A percentile compares a stretch with the other conserved stretches of the same genome.
Evolutionary conservation across 176 grass and related monocot species (phyloP).

Genomic region (Pontederia paniculata): DNA sequence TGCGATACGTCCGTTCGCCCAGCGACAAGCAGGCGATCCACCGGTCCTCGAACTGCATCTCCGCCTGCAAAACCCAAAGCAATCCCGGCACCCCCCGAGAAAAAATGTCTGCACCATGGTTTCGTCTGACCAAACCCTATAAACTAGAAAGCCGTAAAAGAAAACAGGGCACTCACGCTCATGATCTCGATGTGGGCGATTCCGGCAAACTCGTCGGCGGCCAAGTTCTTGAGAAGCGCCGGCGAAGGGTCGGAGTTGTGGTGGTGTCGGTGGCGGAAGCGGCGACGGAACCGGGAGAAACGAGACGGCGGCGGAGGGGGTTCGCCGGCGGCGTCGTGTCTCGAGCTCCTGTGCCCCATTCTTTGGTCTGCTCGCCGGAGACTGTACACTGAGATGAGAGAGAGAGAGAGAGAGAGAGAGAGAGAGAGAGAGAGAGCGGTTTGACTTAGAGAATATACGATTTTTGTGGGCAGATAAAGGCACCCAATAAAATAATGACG

Average conservation of each 20-base stretch:
- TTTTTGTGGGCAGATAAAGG: too few species aligned
- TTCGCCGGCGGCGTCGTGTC: slow-evolving; percentile 10
- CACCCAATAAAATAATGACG: too few species aligned
- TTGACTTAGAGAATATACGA: too few species aligned
- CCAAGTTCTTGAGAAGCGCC: slow-evolving; percentile 11
- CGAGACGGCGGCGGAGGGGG: slow-evolving; percentile 41
- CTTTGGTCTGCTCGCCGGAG: too few species aligned
- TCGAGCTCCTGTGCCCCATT: slow-evolving; percentile 38
- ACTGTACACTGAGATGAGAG: too few species aligned
- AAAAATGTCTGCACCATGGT: slow-evolving; percentile 4
- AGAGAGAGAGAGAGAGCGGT: too few species aligned
- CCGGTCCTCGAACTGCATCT: slow-evolving; percentile 88
- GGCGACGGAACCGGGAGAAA: slow-evolving; percentile 53
- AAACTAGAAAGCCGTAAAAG: background rate
- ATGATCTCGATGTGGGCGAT: slow-evolving; percentile 74
- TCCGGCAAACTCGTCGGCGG: slow-evolving; percentile 61
- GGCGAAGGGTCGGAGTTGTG: slow-evolving; percentile 8
- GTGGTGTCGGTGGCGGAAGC: slow-evolving; percentile 30
- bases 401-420: too few species aligned
- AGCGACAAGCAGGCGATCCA: slow-evolving; percentile 92
- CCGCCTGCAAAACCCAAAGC: slow-evolving; percentile 42
- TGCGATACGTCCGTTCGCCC: slow-evolving; percentile 82
- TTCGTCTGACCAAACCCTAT: background rate
- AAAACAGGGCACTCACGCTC: slow-evolving; percentile 20
- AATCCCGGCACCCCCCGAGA: background rate